phyloP scores from a whole-genome alignment of 129 eudicot genomes.

The Sambucus nigra region DNA sequence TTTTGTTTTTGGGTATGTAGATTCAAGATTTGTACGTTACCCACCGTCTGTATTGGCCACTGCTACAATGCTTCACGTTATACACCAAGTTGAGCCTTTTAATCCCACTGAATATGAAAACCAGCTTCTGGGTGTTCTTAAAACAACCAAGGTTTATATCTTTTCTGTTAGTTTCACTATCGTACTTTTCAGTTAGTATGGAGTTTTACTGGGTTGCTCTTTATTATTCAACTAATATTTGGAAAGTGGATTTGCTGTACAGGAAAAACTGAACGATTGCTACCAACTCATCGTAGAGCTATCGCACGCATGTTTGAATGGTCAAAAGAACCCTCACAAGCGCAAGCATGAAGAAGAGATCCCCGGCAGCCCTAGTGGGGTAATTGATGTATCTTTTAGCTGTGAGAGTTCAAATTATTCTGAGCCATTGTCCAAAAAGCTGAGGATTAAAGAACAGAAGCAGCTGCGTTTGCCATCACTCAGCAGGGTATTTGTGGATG shows the following conservation, averaged over 20 bases:
- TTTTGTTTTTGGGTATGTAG: constrained; percentile 26
- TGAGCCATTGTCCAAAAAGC: constrained; percentile 24
- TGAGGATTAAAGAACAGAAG: constrained; percentile 25
- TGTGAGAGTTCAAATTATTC: constrained; percentile 23
- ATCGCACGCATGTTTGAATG: constrained; percentile 14
- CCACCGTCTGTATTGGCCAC: constrained; percentile 73
- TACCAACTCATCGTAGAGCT: constrained; percentile 32
- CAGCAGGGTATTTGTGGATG: constrained; percentile 36
- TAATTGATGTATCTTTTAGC: constrained; percentile 39
- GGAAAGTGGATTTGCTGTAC: constrained; percentile 1
- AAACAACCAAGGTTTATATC: constrained; percentile 49
- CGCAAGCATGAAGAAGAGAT: constrained; percentile 24
- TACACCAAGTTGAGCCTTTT: constrained; percentile 47
- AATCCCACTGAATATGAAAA: constrained; percentile 53
- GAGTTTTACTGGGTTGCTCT: constrained; percentile 8
- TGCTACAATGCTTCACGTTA: constrained; percentile 64
- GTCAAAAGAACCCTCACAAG: constrained; percentile 18
- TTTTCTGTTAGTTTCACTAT: neutral
- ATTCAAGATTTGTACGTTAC: constrained; percentile 48
- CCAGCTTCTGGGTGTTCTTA: constrained; percentile 66
- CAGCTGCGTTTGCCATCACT: constrained; percentile 22
- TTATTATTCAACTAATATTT: neutral
- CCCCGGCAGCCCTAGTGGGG: constrained; percentile 45
- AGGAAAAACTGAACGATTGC: constrained; percentile 52
- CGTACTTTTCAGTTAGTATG: neutral